Base-by-base conservation (phyloP, 208 protist genomes). In the Crithidia bombi region DNA sequence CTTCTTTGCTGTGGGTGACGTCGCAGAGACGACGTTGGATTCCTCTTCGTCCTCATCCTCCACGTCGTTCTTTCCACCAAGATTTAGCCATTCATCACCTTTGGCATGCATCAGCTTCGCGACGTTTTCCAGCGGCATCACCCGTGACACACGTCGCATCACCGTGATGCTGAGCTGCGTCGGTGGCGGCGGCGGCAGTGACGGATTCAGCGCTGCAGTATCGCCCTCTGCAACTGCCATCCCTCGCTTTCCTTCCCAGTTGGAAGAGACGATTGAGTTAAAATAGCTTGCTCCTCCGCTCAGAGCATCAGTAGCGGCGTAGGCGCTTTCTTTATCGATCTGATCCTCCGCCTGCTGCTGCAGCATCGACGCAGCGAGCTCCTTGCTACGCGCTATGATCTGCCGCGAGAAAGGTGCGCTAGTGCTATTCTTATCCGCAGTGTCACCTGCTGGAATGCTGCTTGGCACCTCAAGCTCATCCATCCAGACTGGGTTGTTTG, bases 401-500 rank as follows among this genome's bases (percentile, higher is more conserved):
- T 65, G 63, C 47, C 58, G 35, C 25, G 52, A 46, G 25, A 65
- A 69, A 7, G 70, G 63, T 11, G 64, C 49, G 2, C 3, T 26
- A 21, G 6, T 17, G 5, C 21, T 9, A 6, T 5, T 15, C 28
- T 1, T 25, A 14, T 19, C 50, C 15, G 33, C 38, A 0, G 10
- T 52, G 23, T 26, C 52, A 23, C 9, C 28, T 15, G 21, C 23
- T 11, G 30, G 26, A 3, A 25, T 26, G 19, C 15, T 50, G 28
- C 23, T 32, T 7, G 47, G 26, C 43, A 35, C 55, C 11, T 38
- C 46, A 10, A 77, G 11, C 50, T 77, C 71, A 23, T 77, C 71
- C 49, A 77, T 41, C 71, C 71, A 77, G 5, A 70, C 56, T 1
- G 49, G 71, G 15, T 66, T 67, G 17, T 43, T 55, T 30, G 52